A percentile compares a stretch with the other conserved stretches of the same genome.
phyloP scores from a whole-genome alignment of 352 stramenopile species.

The Pythium folliculosum region DNA sequence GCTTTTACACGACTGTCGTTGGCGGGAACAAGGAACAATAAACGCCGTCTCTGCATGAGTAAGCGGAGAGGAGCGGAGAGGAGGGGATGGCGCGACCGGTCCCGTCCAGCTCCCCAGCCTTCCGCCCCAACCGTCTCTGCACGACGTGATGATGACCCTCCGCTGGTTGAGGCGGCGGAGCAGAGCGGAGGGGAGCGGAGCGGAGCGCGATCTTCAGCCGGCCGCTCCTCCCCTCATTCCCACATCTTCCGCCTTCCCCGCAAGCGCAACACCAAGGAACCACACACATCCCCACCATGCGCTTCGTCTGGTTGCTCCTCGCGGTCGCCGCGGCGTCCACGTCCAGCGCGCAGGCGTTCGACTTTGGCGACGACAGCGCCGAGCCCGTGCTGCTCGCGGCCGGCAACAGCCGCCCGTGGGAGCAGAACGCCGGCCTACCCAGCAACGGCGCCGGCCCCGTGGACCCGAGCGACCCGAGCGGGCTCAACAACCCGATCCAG shows the following conservation, averaged over 20 bases:
- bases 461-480: conserved; percentile 1
- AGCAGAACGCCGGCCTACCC: conserved; percentile 15
- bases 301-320: conserved; percentile 18
- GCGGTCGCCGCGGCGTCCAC: conserved; percentile 8
- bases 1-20: conserved; percentile 4
- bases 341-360: not conserved
- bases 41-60: not conserved
- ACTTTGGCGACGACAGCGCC: not conserved
- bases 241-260: conserved; percentile 4
- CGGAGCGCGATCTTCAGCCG: not conserved
- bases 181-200: too few species aligned
- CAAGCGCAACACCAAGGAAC: conserved; percentile 8
- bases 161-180: not conserved
- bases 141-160: not conserved
- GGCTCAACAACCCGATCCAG: conserved; percentile 10
- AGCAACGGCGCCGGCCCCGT: conserved; percentile 1
- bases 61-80: not conserved
- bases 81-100: not conserved
- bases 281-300: not conserved
- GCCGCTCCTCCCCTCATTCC: conserved; percentile 10
- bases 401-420: conserved; percentile 14
- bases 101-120: not conserved
- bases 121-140: not conserved
- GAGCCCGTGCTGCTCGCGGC: not conserved
- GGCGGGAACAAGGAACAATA: too few species aligned